These are phyloP conservation scores for Nicotiana sylvestris DNA, from an alignment of 257 asterid species.

Conservation along the genomic window DNA sequence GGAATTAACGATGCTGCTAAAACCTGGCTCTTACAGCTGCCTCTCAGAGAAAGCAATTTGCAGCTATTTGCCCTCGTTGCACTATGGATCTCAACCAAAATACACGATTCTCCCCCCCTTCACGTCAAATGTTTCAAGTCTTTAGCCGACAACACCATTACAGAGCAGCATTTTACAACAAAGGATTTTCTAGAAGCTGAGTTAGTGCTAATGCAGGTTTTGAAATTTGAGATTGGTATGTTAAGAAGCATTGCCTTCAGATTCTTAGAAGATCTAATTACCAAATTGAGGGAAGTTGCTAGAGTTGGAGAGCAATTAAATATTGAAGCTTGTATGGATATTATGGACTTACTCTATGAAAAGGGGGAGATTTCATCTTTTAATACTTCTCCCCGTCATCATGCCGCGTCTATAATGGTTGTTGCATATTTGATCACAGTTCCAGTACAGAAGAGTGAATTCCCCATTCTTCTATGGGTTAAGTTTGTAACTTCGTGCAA, in stretches of 20 bases:
- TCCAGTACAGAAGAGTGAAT: conserved; percentile 70
- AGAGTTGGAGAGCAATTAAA: conserved; percentile 50
- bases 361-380: conserved; percentile 53
- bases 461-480: conserved; percentile 90
- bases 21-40: conserved; percentile 56
- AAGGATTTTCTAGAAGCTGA: conserved; percentile 76
- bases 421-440: conserved; percentile 65
- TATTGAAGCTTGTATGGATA: conserved; percentile 66
- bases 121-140: conserved; percentile 49
- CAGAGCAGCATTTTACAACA: conserved; percentile 72
- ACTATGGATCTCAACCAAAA: conserved; percentile 87
- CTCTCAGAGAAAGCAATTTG: conserved; percentile 71
- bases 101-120: conserved; percentile 61
- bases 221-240: conserved; percentile 53
- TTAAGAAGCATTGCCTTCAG: conserved; percentile 36
- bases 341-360: conserved; percentile 84
- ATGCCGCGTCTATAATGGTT: conserved; percentile 75
- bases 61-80: conserved; percentile 84
- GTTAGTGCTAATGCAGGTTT: conserved; percentile 69
- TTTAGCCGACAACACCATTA: conserved; percentile 48
- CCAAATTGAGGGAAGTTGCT: conserved; percentile 60
- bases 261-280: conserved; percentile 49
- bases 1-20: conserved; percentile 24
- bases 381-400: conserved; percentile 45
- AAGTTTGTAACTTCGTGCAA: conserved; percentile 31